Evolutionary conservation across 306 rosid genomes (phyloP).

Genomic region (Lupinus albus): DNA sequence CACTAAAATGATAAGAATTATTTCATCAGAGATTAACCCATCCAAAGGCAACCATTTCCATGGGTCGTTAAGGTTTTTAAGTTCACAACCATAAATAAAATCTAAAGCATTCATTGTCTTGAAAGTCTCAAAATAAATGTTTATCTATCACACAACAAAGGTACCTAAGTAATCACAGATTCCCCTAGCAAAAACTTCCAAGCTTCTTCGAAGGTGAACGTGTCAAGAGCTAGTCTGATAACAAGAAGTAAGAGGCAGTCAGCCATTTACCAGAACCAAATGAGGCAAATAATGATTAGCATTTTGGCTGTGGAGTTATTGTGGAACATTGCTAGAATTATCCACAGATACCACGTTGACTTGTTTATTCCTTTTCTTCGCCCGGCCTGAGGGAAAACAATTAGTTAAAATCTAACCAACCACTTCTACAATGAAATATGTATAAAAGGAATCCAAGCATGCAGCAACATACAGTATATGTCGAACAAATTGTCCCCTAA

Average conservation of each 20-base stretch:
- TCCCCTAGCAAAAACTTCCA: conserved; percentile 34
- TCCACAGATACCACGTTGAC: no score
- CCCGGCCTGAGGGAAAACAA: conserved; percentile 47
- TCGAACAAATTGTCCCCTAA: conserved; percentile 68
- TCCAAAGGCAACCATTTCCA: conserved; percentile 39
- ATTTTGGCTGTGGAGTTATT: conserved; percentile 38
- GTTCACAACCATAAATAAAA: conserved; percentile 26
- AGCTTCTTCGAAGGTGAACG: conserved; percentile 22
- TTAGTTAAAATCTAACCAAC: conserved; percentile 19
- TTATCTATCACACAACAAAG: conserved; percentile 17
- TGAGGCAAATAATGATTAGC: conserved; percentile 29
- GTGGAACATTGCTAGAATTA: conserved; percentile 36
- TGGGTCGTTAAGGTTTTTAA: conserved; percentile 21
- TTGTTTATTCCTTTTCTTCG: conserved; percentile 14
- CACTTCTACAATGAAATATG: background rate
- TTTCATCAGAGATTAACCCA: conserved; percentile 40
- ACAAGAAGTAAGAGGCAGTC: conserved; percentile 38
- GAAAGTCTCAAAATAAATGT: conserved; percentile 32
- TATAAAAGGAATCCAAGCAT: conserved; percentile 30
- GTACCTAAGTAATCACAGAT: conserved; percentile 30
- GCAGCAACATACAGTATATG: conserved; percentile 42
- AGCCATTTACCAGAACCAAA: conserved; percentile 36
- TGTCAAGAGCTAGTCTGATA: conserved; percentile 22
- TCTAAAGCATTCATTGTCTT: conserved; percentile 32
- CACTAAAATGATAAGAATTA: conserved; percentile 39